Conservation (phyloP, 108 stramenopile genomes). For the Cyclotella choctawhatcheeana region DNA sequence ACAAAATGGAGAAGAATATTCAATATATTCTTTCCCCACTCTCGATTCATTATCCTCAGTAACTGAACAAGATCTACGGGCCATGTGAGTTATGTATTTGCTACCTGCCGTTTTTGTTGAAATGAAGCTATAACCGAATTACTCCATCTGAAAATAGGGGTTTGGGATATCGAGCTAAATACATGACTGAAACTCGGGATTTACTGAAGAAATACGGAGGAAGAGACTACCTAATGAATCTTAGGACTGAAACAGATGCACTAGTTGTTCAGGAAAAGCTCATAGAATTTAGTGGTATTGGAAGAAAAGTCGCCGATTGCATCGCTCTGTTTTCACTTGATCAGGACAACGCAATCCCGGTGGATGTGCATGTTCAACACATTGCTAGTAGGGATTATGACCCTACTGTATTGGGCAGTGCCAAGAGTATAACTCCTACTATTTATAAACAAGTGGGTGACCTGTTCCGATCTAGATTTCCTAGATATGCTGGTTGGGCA, state of each 20-base stretch:
- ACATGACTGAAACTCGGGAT: constrained; percentile 80
- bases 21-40: constrained; percentile 87
- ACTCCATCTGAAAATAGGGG: no score
- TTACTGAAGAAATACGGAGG: constrained; percentile 66
- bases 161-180: constrained; percentile 95
- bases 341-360: constrained; percentile 90
- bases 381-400: constrained; percentile 94
- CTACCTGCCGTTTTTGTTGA: no score
- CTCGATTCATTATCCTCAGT: constrained; percentile 50
- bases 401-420: constrained; percentile 50
- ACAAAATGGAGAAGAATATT: constrained; percentile 22
- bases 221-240: constrained; percentile 60
- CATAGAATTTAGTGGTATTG: constrained; percentile 86
- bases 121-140: no score
- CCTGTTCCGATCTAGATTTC: constrained; percentile 90
- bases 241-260: constrained; percentile 46
- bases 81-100: no score
- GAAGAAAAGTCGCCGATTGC: constrained; percentile 99
- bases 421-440: constrained; percentile 92
- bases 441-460: constrained; percentile 94
- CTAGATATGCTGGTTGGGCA: constrained; percentile 95
- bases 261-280: constrained; percentile 71
- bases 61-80: constrained; percentile 77
- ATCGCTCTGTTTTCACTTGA: constrained; percentile 96
- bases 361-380: constrained; percentile 97